These are phyloP conservation scores for Rhododendron ferrugineum DNA, from an alignment of 148 eudicot species.

Conservation along the genomic window DNA sequence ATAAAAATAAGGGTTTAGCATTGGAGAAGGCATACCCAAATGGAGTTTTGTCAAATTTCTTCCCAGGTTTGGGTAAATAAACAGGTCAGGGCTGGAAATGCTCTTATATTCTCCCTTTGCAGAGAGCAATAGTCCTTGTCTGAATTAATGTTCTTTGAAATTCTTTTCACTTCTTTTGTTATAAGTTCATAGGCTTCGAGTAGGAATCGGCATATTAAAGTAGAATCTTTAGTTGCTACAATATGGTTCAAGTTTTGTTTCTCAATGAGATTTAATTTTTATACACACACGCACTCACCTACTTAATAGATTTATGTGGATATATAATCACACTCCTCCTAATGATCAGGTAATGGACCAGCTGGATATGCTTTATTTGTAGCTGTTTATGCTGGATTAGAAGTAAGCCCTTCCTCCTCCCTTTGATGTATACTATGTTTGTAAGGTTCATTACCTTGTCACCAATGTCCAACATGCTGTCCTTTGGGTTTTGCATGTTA, in stretches of 20 bases:
- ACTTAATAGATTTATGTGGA: background rate
- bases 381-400: constrained; percentile 93
- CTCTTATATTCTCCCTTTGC: background rate
- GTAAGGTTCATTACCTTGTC: background rate
- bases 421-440: background rate
- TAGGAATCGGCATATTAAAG: background rate
- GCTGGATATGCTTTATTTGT: constrained; percentile 96
- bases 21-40: background rate
- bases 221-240: background rate
- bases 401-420: constrained; percentile 44
- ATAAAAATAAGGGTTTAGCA: background rate
- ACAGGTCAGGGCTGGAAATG: background rate
- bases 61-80: background rate
- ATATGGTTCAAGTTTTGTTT: background rate
- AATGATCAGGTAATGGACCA: constrained; percentile 80
- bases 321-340: background rate
- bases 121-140: background rate
- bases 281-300: background rate
- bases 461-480: background rate
- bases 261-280: background rate
- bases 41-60: background rate
- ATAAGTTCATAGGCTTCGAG: background rate
- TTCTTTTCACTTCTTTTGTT: background rate
- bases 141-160: background rate
- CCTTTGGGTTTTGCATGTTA: background rate